Conservation (phyloP, 805 yeast species). For the Nakazawaea wickerhamii region DNA sequence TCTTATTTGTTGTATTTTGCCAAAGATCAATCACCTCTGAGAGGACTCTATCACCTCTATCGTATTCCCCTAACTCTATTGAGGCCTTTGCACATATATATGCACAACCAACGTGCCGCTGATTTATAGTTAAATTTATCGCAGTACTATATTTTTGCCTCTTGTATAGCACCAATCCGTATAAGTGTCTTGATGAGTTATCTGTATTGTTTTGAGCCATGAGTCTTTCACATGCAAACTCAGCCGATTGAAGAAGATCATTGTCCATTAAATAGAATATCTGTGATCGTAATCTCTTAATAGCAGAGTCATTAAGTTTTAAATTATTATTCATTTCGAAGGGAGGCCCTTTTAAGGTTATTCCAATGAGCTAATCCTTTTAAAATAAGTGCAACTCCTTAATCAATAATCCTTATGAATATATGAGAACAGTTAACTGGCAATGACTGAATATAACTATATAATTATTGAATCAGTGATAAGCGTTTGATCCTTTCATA, state of each 20-base stretch:
- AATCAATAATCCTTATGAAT: too few relatives aligned
- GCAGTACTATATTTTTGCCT: conserved; percentile 59
- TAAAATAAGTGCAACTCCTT: too few relatives aligned
- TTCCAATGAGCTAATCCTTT: background rate
- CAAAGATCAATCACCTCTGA: conserved; percentile 30
- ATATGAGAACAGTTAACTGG: too few relatives aligned
- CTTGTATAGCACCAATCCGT: conserved; percentile 61
- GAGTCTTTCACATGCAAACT: conserved; percentile 78
- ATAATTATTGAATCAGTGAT: too few relatives aligned
- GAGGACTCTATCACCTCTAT: conserved; percentile 54
- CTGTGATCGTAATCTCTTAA: conserved; percentile 42
- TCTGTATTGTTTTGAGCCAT: conserved; percentile 55
- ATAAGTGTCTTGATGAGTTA: conserved; percentile 59
- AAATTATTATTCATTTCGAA: background rate
- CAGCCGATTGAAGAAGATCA: conserved; percentile 69
- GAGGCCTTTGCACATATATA: conserved; percentile 71
- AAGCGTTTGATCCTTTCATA: too few relatives aligned
- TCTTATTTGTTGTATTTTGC: conserved; percentile 21
- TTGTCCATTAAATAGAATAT: conserved; percentile 70
- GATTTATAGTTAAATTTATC: conserved; percentile 37
- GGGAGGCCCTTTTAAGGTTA: background rate
- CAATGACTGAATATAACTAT: too few relatives aligned
- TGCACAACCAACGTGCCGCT: conserved; percentile 57
- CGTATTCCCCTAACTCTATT: conserved; percentile 47
- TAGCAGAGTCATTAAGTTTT: background rate